Evolutionary conservation across 169 alveolate genomes (phyloP).

Genomic region (Eimeria falciformis): DNA sequence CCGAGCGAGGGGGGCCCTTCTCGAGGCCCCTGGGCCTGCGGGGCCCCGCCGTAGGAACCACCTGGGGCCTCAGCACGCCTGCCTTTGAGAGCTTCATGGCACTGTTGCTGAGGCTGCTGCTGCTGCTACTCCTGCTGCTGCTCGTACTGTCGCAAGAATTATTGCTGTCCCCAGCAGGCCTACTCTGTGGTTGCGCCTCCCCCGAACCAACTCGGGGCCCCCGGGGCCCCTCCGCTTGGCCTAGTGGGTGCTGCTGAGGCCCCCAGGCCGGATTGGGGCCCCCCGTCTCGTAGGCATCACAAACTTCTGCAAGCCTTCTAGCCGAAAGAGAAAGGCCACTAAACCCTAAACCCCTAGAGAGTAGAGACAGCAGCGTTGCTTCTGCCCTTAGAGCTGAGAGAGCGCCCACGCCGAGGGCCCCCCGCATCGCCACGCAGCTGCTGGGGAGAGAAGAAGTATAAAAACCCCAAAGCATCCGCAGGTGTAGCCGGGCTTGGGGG

Average conservation of each 20-base stretch:
- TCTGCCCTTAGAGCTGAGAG: constrained; percentile 46
- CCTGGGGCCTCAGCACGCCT: too few species aligned
- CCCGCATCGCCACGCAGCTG: constrained; percentile 58
- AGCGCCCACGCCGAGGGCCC: constrained; percentile 11
- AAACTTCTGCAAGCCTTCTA: constrained; percentile 36
- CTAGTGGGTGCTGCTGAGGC: constrained; percentile 30
- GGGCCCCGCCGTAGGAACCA: too few species aligned
- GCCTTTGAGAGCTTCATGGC: neutral
- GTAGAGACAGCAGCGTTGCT: constrained; percentile 60
- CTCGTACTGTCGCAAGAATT: constrained; percentile 1
- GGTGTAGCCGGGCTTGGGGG: constrained; percentile 27
- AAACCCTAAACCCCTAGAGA: constrained; percentile 40
- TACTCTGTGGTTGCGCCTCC: neutral
- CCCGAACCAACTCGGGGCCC: neutral
- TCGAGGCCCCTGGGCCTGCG: too few species aligned
- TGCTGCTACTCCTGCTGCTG: neutral
- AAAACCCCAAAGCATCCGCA: constrained; percentile 63
- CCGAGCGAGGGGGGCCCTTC: too few species aligned
- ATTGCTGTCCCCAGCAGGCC: too few species aligned
- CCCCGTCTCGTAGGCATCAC: constrained; percentile 42
- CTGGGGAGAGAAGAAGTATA: constrained; percentile 56
- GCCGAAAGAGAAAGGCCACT: constrained; percentile 23
- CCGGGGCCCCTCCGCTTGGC: neutral
- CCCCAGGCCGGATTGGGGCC: constrained; percentile 57
- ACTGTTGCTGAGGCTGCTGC: neutral